These are phyloP conservation scores for Sarocladium brachiariae DNA, from an alignment of 2,329 filamentous ascomycete species.

Conservation along the genomic window DNA sequence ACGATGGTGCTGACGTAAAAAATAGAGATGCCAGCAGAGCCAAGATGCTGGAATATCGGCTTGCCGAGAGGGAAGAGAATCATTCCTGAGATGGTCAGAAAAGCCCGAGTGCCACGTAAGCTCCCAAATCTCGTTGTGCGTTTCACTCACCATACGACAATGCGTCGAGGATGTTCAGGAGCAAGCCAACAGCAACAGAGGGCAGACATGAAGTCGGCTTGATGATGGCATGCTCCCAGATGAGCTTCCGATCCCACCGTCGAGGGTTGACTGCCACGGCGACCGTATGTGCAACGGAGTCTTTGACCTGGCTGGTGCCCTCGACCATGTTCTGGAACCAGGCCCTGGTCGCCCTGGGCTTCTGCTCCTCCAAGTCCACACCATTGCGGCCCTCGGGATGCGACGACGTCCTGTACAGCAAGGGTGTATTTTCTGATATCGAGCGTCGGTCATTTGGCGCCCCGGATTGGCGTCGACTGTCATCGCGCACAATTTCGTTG, in stretches of 20 bases:
- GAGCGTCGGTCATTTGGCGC: constrained; percentile 5
- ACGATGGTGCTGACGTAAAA: constrained; percentile 98
- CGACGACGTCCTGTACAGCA: constrained; percentile 31
- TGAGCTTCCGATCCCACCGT: constrained; percentile 60
- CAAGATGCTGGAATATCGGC: constrained; percentile 76
- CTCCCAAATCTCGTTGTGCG: background rate
- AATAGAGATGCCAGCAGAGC: constrained; percentile 92
- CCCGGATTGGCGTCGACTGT: background rate
- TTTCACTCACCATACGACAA: constrained; percentile 71
- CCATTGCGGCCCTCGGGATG: constrained; percentile 19
- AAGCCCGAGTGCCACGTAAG: too few species aligned
- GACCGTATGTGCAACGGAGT: constrained; percentile 22
- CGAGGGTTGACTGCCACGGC: constrained; percentile 51
- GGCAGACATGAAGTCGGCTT: constrained; percentile 68
- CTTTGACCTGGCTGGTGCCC: constrained; percentile 25
- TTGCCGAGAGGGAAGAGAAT: constrained; percentile 90
- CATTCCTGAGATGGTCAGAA: constrained; percentile 51
- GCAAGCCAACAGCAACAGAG: constrained; percentile 77
- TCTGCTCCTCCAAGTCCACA: constrained; percentile 45
- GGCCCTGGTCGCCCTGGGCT: constrained; percentile 23
- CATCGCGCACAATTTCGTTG: constrained; percentile 8
- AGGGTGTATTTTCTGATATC: constrained; percentile 39
- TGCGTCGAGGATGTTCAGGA: constrained; percentile 91
- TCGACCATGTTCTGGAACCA: constrained; percentile 29
- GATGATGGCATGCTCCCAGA: constrained; percentile 59